Evolutionary conservation across 148 eudicot genomes (phyloP).

Genomic region (Rhododendron ferrugineum): DNA sequence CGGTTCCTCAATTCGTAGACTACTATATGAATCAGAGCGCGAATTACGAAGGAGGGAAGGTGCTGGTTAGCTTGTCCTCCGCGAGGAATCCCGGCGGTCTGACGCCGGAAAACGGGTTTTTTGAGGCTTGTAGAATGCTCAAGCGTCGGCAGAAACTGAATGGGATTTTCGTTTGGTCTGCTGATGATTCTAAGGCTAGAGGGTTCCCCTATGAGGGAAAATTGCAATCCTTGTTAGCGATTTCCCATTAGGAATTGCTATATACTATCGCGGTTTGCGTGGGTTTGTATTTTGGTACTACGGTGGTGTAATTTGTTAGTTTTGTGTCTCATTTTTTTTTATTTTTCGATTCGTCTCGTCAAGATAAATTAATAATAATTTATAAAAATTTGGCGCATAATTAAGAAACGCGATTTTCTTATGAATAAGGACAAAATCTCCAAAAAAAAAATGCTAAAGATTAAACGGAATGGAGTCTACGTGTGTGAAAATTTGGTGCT

Average conservation of each 20-base stretch:
- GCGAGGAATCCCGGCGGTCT: slow-evolving; percentile 19
- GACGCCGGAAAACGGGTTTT: slow-evolving; percentile 21
- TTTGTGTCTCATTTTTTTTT: no score
- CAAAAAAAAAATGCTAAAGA: no score
- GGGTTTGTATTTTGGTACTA: background rate
- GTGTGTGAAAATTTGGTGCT: no score
- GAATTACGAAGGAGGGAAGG: slow-evolving; percentile 22
- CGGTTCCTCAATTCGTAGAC: slow-evolving; percentile 16
- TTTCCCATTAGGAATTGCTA: background rate
- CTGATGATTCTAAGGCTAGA: slow-evolving; percentile 27
- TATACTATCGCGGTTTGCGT: background rate
- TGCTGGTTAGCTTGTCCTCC: slow-evolving; percentile 19
- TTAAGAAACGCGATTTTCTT: no score
- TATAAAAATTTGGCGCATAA: no score
- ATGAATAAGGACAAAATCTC: no score
- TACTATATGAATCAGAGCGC: slow-evolving; percentile 13
- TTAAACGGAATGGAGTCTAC: no score
- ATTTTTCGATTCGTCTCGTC: no score
- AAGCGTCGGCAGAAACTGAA: slow-evolving; percentile 18
- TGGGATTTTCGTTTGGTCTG: slow-evolving; percentile 32
- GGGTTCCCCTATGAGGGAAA: slow-evolving; percentile 24
- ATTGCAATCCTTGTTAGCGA: slow-evolving; percentile 19
- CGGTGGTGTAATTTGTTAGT: no score
- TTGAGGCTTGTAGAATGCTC: slow-evolving; percentile 21
- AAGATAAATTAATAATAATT: no score